Base-by-base conservation (phyloP, 257 asterid genomes). In the Solanum arcanum region DNA sequence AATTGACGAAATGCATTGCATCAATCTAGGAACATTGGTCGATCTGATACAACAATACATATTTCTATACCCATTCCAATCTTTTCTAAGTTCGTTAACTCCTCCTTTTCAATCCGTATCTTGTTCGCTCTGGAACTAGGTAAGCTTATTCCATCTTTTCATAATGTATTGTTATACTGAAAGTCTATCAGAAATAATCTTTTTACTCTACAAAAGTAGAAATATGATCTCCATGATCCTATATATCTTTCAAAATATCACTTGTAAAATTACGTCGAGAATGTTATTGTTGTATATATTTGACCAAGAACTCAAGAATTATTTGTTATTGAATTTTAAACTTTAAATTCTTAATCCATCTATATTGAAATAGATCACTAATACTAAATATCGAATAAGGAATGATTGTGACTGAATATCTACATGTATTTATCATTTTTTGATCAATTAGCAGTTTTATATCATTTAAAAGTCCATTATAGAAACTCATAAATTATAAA, bases 61-160 rank as follows among this genome's bases (percentile, higher is more conserved):
- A 49, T 49, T 49, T 20, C 5, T 49, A 15, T 49, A 7, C 3
- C 21, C 21, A 49, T 49, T 49, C 59, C 59, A 49, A 5, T 49
- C 6, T 49, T 49, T 7, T 49, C 3, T 15, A 49, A 15, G 21
- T 49, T 49, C 6, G 3, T 0, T 15, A 49, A 49, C 21, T 49
- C 3, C 8, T 5, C 21, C 0, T 49, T 49, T 3, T 49, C 21
- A 2, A 5, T 0, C 3, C 0, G 9, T 49, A 49, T 49, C 3
- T 15, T 49, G 9, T 49, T 49, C 9, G 3, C 0, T 14, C 21
- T 5, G 21, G 0, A 49, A 49, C 6, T 2, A 49, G 0, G 9
- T 49, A 3, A 15, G 15, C 8, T 15, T 49, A 49, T 49, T 49
- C 59, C 9, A 49, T 49, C 59, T 49, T 49, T 49, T 49, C 8